Base-by-base conservation (phyloP, 345 rosid species). In the Erucastrum elatum region DNA sequence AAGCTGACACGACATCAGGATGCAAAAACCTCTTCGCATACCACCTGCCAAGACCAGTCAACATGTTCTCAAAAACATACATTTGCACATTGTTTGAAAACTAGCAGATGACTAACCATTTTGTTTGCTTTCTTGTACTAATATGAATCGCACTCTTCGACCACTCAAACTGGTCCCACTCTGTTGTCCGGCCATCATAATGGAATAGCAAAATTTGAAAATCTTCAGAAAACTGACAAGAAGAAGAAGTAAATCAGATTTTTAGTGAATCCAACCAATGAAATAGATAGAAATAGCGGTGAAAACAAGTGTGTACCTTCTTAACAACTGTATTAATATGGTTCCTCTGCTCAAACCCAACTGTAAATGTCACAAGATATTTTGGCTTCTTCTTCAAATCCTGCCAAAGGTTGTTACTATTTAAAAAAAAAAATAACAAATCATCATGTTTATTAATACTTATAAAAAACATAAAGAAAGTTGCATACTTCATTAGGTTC, bases 81-180 rank as follows among this genome's bases (percentile, higher is more conserved):
- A 8, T 37, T 35, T 37, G 39, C 39, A 35, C 39, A 35, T 35
- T 35, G 39, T 35, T 55, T 37, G 13, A n/a, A 29, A 68, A 60
- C 55, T 3, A 41, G 12, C 0, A 72, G 26, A 51, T 53, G 66
- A 46, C 82, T 72, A 65, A 94, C 97, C 94, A 94, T 89, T 94
- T 94, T 26, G 98, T 88, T 87, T 94, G 98, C 81, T 82, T 94
- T 81, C 75, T 85, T 76, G 80, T 84, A 68, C 97, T 88, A 56
- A 94, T 75, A 87, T 94, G 97, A 81, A 91, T 90, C 68, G 93
- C 97, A 12, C 49, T 82, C 82, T 80, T 88, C 37, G 98, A 91
- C 98, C 98, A 94, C 84, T 90, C 94, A 75, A 88, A 88, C 64
- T 87, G 87, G 53, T 91, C 94, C 98, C 97, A 94, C 65, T 94